Evolutionary conservation across 805 yeast species (phyloP).

Genomic region (Kodamaea kaohsiungensis): DNA sequence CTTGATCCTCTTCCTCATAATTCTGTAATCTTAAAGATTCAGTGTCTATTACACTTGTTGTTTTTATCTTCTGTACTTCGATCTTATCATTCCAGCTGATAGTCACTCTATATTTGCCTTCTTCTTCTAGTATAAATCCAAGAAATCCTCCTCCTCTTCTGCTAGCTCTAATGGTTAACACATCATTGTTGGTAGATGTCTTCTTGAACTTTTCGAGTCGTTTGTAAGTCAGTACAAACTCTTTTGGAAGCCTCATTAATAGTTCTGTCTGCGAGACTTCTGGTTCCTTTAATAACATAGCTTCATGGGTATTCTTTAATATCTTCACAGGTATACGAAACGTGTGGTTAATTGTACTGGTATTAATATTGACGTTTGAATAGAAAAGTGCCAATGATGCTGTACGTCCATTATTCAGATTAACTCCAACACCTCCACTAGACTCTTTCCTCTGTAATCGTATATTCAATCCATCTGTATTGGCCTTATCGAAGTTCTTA

Average conservation of each 20-base stretch:
- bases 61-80: conserved; percentile 40
- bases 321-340: conserved; percentile 72
- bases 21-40: conserved; percentile 22
- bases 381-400: conserved; percentile 60
- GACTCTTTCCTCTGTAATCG: conserved; percentile 50
- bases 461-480: conserved; percentile 50
- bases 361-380: conserved; percentile 43
- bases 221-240: conserved; percentile 54
- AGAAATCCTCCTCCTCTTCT: conserved; percentile 47
- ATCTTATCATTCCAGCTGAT: conserved; percentile 60
- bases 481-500: conserved; percentile 54
- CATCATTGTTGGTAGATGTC: conserved; percentile 40
- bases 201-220: conserved; percentile 67
- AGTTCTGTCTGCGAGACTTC: conserved; percentile 54
- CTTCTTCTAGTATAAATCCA: conserved; percentile 55
- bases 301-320: conserved; percentile 54
- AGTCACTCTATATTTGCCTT: conserved; percentile 51
- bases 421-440: conserved; percentile 23
- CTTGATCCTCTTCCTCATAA: conserved; percentile 15
- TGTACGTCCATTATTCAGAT: conserved; percentile 33
- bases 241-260: conserved; percentile 52
- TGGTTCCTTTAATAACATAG: conserved; percentile 59
- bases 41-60: conserved; percentile 17
- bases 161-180: conserved; percentile 51
- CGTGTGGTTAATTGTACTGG: conserved; percentile 58